A percentile compares a stretch with the other conserved stretches of the same genome.
Evolutionary conservation across 192 early-diverging fungal genomes (phyloP).

Genomic region (Coemansia sp.): DNA sequence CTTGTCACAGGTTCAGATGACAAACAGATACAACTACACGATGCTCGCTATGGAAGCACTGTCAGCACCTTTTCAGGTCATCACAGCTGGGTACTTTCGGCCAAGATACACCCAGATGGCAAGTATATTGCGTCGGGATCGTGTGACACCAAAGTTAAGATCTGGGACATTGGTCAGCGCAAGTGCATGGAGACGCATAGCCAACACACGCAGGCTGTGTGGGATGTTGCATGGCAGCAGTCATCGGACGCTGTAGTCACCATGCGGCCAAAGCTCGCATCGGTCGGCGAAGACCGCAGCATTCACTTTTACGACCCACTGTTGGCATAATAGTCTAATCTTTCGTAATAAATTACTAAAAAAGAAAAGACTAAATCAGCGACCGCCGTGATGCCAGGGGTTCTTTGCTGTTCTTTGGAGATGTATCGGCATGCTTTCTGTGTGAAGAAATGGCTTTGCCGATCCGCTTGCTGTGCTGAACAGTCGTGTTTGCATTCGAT

Average conservation of each 20-base stretch:
- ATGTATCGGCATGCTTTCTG: constrained; percentile 4
- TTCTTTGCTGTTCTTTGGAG: constrained; percentile 6
- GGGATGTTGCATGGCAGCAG: constrained; percentile 46
- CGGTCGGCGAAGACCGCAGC: constrained; percentile 44
- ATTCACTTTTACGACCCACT: constrained; percentile 44
- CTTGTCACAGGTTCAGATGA: constrained; percentile 44
- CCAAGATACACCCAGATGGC: constrained; percentile 40
- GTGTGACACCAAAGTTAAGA: constrained; percentile 47
- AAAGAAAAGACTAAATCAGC: constrained; percentile 4
- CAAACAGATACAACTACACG: constrained; percentile 49
- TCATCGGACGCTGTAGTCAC: constrained; percentile 28
- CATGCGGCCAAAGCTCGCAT: constrained; percentile 42
- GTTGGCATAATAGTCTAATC: constrained; percentile 16
- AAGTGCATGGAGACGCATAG: constrained; percentile 41
- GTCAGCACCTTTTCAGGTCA: constrained; percentile 41
- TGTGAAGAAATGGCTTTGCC: constrained; percentile 41
- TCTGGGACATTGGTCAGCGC: constrained; percentile 49
- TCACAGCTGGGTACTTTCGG: constrained; percentile 48
- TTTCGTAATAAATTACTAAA: neutral
- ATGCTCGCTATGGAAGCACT: constrained; percentile 37
- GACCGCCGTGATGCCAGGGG: constrained; percentile 8
- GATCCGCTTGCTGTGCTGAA: constrained; percentile 37
- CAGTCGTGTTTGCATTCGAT: neutral
- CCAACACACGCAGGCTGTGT: constrained; percentile 43
- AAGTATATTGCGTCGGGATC: constrained; percentile 49